Conservation (phyloP, 257 asterid species). For the Salvia miltiorrhiza region DNA sequence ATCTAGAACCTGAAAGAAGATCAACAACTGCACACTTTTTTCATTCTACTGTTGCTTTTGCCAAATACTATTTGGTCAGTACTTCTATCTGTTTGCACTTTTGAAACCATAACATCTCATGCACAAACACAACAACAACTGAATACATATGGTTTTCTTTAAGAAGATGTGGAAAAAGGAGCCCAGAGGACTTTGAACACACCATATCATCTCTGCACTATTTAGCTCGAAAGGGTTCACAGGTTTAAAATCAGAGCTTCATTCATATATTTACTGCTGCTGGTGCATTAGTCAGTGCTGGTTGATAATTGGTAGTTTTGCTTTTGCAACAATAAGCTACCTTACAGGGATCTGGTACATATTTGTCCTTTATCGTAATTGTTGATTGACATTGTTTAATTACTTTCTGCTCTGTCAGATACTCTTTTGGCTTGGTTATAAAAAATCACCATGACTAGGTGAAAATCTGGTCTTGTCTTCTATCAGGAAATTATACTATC, state of each 20-base stretch:
- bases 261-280: background rate
- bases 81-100: background rate
- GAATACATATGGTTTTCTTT: too few relatives aligned
- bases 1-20: too few relatives aligned
- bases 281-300: background rate
- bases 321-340: background rate
- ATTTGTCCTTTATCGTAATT: background rate
- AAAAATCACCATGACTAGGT: too few relatives aligned
- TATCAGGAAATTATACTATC: background rate
- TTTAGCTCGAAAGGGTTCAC: background rate
- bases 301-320: background rate
- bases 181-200: background rate
- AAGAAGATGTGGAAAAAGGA: background rate
- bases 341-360: background rate
- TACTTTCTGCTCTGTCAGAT: background rate
- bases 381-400: background rate
- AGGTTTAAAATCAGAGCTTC: background rate
- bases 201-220: background rate
- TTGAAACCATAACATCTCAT: background rate
- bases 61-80: background rate
- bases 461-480: background rate
- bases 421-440: too few relatives aligned
- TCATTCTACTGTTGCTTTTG: background rate
- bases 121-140: background rate
- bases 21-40: background rate